phyloP scores from a whole-genome alignment of 768 basidiomycete genomes.

The Boletus subcaerulescens region DNA sequence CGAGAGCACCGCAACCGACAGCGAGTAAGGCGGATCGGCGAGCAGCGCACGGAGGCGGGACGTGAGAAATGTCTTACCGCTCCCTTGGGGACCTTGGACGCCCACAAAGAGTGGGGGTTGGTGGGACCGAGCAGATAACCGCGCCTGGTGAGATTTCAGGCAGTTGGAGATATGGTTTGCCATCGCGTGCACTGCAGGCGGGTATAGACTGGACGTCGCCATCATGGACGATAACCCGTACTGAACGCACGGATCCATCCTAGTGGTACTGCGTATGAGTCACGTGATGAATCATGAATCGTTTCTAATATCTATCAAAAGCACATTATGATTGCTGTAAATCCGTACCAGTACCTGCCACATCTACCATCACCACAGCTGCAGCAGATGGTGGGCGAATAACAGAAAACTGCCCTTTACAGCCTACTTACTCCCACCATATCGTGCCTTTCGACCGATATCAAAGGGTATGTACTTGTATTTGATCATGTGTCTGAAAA shows the following conservation, averaged over 20 bases:
- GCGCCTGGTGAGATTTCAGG: constrained; percentile 31
- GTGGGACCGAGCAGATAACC: not conserved
- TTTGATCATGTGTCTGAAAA: constrained; percentile 94
- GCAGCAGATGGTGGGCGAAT: constrained; percentile 8
- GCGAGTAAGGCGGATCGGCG: constrained; percentile 43
- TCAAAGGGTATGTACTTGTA: constrained; percentile 98
- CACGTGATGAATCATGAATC: constrained; percentile 14
- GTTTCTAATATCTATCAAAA: constrained; percentile 5
- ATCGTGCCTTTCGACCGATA: constrained; percentile 88
- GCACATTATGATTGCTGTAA: constrained; percentile 27
- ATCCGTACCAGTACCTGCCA: constrained; percentile 25
- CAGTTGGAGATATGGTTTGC: constrained; percentile 38
- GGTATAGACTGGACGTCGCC: constrained; percentile 11
- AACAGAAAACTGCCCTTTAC: constrained; percentile 7
- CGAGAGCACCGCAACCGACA: constrained; percentile 64
- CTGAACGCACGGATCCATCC: too few species aligned
- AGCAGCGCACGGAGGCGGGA: constrained; percentile 47
- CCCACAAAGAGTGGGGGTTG: constrained; percentile 73
- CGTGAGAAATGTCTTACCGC: constrained; percentile 85
- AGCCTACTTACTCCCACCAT: constrained; percentile 55
- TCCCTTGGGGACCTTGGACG: constrained; percentile 92
- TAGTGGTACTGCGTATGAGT: not conserved
- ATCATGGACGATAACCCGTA: constrained; percentile 5
- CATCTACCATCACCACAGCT: constrained; percentile 19
- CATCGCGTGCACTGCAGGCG: constrained; percentile 39